Conservation (phyloP, 345 rosid species). For the Diplotaxis tenuifolia region DNA sequence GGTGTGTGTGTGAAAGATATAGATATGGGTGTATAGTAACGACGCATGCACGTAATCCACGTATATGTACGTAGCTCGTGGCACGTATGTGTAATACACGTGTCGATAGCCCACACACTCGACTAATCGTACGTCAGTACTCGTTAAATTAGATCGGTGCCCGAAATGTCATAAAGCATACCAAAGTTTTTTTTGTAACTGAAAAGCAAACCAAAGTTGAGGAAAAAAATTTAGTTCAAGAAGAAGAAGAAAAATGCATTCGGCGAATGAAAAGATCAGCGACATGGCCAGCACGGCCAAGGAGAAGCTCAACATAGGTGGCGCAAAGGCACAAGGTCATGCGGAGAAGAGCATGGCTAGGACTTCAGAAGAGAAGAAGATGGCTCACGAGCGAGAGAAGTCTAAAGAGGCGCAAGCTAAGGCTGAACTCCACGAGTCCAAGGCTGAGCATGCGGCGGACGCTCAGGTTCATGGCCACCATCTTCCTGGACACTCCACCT, state of each 20-base stretch:
- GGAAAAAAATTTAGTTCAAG: not conserved
- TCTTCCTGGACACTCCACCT: constrained; percentile 35
- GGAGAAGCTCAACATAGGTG: constrained; percentile 50
- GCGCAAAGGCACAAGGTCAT: constrained; percentile 60
- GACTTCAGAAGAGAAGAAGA: constrained; percentile 53
- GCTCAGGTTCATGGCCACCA: constrained; percentile 39
- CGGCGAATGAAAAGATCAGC: constrained; percentile 59
- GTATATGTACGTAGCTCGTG: not conserved
- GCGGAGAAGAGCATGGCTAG: constrained; percentile 52
- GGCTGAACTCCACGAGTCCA: constrained; percentile 67
- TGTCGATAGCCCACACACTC: not conserved
- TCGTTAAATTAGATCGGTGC: constrained; percentile 2
- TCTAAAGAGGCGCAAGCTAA: constrained; percentile 67
- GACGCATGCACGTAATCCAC: not conserved
- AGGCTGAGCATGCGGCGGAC: constrained; percentile 52
- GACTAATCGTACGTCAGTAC: not conserved
- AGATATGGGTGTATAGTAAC: no score
- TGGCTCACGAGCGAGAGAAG: constrained; percentile 57
- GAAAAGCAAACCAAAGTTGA: no score
- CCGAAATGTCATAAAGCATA: not conserved
- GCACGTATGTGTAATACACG: constrained; percentile 10
- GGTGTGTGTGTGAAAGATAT: no score
- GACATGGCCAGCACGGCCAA: constrained; percentile 65
- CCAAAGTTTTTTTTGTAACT: no score
- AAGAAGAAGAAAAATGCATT: constrained; percentile 44